phyloP scores from a whole-genome alignment of 2,329 filamentous ascomycete species.

The Fusarium mangiferae region DNA sequence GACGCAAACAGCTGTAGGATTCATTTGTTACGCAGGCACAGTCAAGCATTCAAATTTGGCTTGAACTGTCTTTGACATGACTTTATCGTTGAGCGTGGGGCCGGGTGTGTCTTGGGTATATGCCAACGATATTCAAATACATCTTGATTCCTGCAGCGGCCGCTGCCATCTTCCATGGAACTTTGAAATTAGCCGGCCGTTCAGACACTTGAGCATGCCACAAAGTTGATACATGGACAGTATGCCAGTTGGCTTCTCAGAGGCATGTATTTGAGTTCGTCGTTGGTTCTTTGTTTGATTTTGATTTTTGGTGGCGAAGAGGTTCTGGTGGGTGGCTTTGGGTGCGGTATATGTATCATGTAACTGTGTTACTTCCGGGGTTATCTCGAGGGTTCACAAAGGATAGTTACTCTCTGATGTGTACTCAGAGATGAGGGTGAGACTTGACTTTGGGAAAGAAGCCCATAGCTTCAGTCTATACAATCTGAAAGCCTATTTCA shows the following conservation, averaged over 20 bases:
- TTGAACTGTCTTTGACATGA: neutral
- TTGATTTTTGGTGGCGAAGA: neutral
- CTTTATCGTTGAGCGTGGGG: neutral
- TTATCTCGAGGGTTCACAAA: neutral
- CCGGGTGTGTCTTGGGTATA: neutral
- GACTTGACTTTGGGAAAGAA: neutral
- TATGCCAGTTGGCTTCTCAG: neutral
- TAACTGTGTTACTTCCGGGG: neutral
- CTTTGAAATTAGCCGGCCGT: neutral
- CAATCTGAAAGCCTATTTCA: neutral
- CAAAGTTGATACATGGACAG: neutral
- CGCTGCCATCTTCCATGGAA: neutral
- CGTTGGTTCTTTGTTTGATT: neutral
- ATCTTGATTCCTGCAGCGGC: neutral
- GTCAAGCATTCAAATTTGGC: neutral
- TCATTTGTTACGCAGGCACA: neutral
- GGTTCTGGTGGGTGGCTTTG: neutral
- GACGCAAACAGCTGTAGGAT: neutral
- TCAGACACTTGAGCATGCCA: neutral
- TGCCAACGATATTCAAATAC: neutral
- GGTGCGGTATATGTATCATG: neutral
- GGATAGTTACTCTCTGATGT: too few relatives aligned
- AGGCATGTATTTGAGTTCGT: too few relatives aligned
- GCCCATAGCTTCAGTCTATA: neutral
- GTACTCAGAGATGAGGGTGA: neutral